Evolutionary conservation across 306 rosid species (phyloP), one percentile per base, ranked within the genome.

Genomic region (Corylus americana): DNA sequence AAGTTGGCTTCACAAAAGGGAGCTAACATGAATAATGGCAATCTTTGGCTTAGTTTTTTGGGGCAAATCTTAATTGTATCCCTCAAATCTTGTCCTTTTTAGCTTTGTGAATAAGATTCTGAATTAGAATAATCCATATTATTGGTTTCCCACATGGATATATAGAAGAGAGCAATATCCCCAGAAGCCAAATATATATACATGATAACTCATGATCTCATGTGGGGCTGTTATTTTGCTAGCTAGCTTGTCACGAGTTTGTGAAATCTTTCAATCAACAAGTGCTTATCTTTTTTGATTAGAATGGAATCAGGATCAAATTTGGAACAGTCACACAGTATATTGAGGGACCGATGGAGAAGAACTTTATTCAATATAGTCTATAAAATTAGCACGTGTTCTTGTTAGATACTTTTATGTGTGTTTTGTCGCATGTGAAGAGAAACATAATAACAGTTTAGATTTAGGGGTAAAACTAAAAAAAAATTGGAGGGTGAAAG

Each of bases 1-100:
- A 29, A 45, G 51, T 69, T 55, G 84, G 83, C 53, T 44, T 75
- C 77, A 80, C 25, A 37, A 74, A 55, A 74, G 59, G 55, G 71
- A 74, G 75, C 73, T 66, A 74, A 68, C 62, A 71, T 55, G 79
- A 44, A 55, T 55, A 54, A 61, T 27, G 47, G 22, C 83, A 51
- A 73, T 39, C 58, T 59, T 78, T 54, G 77, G 42, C 48, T 71
- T 31, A 27, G 11, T 70, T 78, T 71, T 18, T 59, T 6, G 18
- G 53, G 72, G 74, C 44, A 58, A 47, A 18, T 37, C 72, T 71
- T 59, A 13, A 58, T 37, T 58, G 39, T 53, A 50, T 44, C 37
- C 49, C 49, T 27, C 45, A 35, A 27, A 62, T 61, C 77, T 9
- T 78, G 71, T 71, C 82, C 54, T 69, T 31, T 71, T 55, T 11